Base-by-base conservation (phyloP, 1,284 basidiomycete genomes). In the Puccinia coronata region DNA sequence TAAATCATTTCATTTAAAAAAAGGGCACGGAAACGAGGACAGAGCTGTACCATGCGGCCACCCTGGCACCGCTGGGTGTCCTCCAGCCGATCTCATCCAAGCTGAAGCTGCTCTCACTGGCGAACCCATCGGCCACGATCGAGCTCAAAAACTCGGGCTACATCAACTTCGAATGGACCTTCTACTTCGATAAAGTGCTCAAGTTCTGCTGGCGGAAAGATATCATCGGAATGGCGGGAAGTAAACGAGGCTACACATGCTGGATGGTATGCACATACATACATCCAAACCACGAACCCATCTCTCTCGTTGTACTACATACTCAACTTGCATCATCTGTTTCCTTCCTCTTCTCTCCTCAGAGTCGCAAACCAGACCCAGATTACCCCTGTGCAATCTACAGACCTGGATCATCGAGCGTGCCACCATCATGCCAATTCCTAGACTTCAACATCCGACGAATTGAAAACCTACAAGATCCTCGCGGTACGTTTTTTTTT, bases 341-440 rank as follows among this genome's bases (percentile, higher is more conserved):
- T 74, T 34, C 36, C 12, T 53, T 23, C 8, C 25, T 18, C 31
- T 78, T 49, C 39, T 39, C 39, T 70, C 2, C 16, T 8, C n/a
- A 80, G 78, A 39, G n/a, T 31, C 51, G 69, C 34, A 80, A 80
- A 71, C 77, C 77, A 41, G 77, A 80, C 43, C 77, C 77, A 31
- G 77, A 80, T 59, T 80, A 71, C 49, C 77, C 77, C 18, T 70
- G 65, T 47, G 77, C 77, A 41, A 80, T 80, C 57, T 80, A 80
- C 34, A 25, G 53, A 78, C 76, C 76, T 14, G 49, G 28, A 8
- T 41, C 36, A 28, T 80, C 77, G 5, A 71, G 36, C 5, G 12
- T 23, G 14, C 67, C 67, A 18, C 23, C 77, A 39, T 59, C 51
- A 6, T 80, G 77, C 57, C 77, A 80, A 80, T 69, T 80, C 39